phyloP scores from a whole-genome alignment of 306 rosid species.

The Lupinus albus region DNA sequence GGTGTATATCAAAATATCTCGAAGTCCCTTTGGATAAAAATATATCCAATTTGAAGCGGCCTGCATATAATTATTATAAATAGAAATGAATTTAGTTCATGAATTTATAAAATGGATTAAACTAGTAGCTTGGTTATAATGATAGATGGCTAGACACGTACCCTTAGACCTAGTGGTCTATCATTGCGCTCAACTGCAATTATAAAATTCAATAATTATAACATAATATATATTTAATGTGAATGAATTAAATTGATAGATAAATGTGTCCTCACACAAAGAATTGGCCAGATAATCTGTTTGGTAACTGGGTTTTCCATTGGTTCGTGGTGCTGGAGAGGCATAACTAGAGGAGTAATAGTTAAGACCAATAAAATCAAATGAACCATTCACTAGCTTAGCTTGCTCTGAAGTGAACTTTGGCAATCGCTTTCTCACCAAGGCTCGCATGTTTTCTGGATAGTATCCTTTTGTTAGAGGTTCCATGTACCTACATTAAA shows the following conservation, averaged over 20 bases:
- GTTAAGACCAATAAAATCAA: constrained; percentile 69
- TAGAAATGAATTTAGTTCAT: background rate
- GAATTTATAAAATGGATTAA: background rate
- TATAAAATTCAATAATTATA: background rate
- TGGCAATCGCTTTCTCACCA: constrained; percentile 54
- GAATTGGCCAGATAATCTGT: constrained; percentile 42
- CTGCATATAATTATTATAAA: constrained; percentile 27
- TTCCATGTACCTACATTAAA: constrained; percentile 52
- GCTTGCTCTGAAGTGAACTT: constrained; percentile 48
- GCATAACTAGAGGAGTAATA: constrained; percentile 58
- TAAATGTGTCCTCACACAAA: constrained; percentile 32
- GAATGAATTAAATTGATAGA: background rate
- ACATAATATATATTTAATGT: background rate
- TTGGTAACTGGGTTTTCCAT: constrained; percentile 38
- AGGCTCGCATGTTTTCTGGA: constrained; percentile 55
- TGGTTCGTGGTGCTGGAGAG: constrained; percentile 28
- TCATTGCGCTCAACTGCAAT: constrained; percentile 42
- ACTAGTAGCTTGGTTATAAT: background rate
- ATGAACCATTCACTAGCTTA: constrained; percentile 48
- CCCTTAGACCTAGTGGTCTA: constrained; percentile 37
- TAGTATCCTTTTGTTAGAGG: constrained; percentile 63
- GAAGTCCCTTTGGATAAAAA: constrained; percentile 58
- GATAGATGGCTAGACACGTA: background rate
- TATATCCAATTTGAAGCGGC: constrained; percentile 55
- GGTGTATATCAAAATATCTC: constrained; percentile 46